Conservation (phyloP, 2,329 filamentous ascomycete species). For the Talaromyces sp. region DNA sequence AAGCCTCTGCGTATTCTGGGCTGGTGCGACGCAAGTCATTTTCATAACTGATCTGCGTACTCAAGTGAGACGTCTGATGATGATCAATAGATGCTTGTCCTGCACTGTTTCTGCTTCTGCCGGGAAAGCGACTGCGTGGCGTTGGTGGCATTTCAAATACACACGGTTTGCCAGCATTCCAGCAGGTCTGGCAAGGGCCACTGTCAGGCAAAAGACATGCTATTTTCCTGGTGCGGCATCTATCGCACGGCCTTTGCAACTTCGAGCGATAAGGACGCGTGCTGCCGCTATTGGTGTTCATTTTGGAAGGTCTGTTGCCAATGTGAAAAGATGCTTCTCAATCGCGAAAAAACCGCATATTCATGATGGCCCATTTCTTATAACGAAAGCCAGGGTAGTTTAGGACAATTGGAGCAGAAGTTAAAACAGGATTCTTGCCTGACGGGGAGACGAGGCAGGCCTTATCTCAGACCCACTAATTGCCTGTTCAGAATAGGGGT, state of each 20-base stretch:
- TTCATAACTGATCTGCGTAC: not conserved
- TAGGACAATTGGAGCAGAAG: not conserved
- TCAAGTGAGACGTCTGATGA: not conserved
- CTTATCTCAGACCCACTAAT: not conserved
- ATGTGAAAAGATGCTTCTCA: not conserved
- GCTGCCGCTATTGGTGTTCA: not conserved
- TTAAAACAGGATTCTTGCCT: not conserved
- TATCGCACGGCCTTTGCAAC: conserved; percentile 27
- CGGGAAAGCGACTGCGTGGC: conserved; percentile 16
- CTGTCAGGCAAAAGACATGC: conserved; percentile 22
- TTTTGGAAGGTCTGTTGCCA: not conserved
- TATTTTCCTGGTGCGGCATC: conserved; percentile 27
- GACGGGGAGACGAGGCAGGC: not conserved
- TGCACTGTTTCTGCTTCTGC: conserved; percentile 13
- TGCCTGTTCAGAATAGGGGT: not conserved
- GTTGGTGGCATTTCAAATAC: conserved; percentile 6
- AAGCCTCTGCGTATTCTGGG: not conserved
- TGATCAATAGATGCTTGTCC: not conserved
- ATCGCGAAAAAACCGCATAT: not conserved
- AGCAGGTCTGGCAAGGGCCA: conserved; percentile 20
- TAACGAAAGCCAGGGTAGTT: not conserved
- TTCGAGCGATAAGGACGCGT: conserved; percentile 28
- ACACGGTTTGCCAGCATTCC: conserved; percentile 13
- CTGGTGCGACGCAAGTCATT: not conserved
- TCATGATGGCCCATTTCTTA: not conserved